These are phyloP conservation scores for Triglochin maritima DNA, from an alignment of 106 monocot genomes.

Conservation along the genomic window DNA sequence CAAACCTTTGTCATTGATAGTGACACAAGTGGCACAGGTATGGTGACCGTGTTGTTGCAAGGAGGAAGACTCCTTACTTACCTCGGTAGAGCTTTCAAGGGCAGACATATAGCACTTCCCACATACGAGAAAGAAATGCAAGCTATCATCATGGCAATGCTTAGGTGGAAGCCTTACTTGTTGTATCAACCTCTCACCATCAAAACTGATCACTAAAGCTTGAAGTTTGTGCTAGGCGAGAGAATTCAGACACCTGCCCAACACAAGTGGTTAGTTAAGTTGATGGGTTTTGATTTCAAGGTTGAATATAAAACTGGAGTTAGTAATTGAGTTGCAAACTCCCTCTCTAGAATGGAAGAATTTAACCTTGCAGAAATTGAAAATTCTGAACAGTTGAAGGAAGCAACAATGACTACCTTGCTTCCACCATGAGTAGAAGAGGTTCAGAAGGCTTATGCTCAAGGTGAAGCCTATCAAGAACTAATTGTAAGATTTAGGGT, in stretches of 20 bases:
- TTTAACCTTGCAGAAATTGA: background rate
- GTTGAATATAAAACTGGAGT: background rate
- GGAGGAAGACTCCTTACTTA: no score
- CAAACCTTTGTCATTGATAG: no score
- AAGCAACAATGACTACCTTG: background rate
- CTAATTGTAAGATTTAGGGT: background rate
- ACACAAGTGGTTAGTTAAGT: background rate
- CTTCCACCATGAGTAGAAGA: background rate
- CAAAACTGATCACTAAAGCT: background rate
- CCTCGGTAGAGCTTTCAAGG: no score
- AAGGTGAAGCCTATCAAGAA: background rate
- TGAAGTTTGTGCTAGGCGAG: background rate
- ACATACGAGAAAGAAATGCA: background rate
- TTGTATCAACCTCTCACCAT: background rate
- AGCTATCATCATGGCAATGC: background rate
- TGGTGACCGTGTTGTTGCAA: no score
- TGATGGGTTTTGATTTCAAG: conserved; percentile 5
- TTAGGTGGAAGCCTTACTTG: background rate
- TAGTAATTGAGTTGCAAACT: background rate
- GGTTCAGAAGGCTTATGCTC: background rate
- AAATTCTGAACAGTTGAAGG: no score
- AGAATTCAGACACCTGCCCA: background rate
- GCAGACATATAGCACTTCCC: background rate
- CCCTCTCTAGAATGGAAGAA: background rate
- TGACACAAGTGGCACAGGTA: no score